A percentile compares a stretch with the other conserved stretches of the same genome.
Conservation (phyloP, 306 rosid genomes). For the Vigna trinervia region DNA sequence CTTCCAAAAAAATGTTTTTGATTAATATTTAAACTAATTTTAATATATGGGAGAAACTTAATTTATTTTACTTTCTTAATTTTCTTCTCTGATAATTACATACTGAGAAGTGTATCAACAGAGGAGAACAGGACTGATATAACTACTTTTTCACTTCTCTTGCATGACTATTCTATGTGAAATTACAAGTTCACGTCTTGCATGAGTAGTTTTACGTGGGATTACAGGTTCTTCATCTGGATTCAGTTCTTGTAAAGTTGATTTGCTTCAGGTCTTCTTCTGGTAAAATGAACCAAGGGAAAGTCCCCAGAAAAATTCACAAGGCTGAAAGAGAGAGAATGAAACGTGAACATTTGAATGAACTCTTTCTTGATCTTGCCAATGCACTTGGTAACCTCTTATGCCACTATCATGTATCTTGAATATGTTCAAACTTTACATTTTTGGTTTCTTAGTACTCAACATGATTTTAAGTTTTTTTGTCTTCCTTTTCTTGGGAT, state of each 20-base stretch:
- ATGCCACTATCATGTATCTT: slow-evolving; percentile 26
- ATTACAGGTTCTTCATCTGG: slow-evolving; percentile 33
- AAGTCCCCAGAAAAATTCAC: slow-evolving; percentile 78
- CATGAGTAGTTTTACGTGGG: slow-evolving; percentile 29
- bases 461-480: neutral
- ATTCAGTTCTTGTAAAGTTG: slow-evolving; percentile 40
- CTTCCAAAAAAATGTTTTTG: neutral
- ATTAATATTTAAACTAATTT: no score
- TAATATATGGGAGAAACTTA: neutral
- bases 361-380: slow-evolving; percentile 85
- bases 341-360: slow-evolving; percentile 92
- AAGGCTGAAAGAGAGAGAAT: slow-evolving; percentile 94
- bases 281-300: slow-evolving; percentile 59
- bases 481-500: slow-evolving; percentile 5
- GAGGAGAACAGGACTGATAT: no score
- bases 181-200: neutral
- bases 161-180: neutral
- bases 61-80: no score
- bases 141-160: slow-evolving; percentile 20
- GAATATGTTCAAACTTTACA: slow-evolving; percentile 13
- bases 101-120: no score
- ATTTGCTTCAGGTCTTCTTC: slow-evolving; percentile 61
- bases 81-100: no score
- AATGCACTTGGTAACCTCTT: slow-evolving; percentile 70
- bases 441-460: slow-evolving; percentile 22